These are phyloP conservation scores for Seiridium cupressi DNA, from an alignment of 2,329 filamentous ascomycete genomes.

Conservation along the genomic window DNA sequence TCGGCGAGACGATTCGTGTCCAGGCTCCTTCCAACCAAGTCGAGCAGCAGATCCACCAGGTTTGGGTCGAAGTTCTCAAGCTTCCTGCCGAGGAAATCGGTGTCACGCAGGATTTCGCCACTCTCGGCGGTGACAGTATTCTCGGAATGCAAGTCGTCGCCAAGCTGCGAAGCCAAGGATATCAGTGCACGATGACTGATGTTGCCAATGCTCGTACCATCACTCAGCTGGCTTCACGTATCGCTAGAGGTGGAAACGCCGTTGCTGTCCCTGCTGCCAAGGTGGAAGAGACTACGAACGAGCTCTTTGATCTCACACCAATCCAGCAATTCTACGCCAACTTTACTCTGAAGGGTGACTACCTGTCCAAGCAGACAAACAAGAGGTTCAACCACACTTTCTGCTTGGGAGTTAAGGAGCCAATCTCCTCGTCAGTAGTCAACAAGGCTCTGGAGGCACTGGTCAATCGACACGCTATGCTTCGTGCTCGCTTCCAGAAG, in stretches of 20 bases:
- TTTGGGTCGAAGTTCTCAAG: background rate
- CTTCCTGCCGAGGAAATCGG: background rate
- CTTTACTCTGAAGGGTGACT: constrained; percentile 8
- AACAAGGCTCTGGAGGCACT: constrained; percentile 20
- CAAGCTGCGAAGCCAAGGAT: constrained; percentile 3
- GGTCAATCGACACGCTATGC: constrained; percentile 25
- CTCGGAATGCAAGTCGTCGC: constrained; percentile 1
- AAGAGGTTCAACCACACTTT: constrained; percentile 38
- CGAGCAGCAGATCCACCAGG: background rate
- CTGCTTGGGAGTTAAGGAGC: constrained; percentile 30
- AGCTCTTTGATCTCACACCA: constrained; percentile 38
- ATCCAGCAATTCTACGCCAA: constrained; percentile 40
- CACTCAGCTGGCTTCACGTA: constrained; percentile 5
- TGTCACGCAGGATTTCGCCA: background rate
- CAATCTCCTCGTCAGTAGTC: constrained; percentile 14
- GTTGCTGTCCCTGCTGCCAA: background rate
- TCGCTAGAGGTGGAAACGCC: background rate
- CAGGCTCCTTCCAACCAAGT: background rate
- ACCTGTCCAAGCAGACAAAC: constrained; percentile 22
- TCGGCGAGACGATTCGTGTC: background rate
- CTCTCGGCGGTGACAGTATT: constrained; percentile 4
- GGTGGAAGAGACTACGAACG: constrained; percentile 1
- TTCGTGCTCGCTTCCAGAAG: constrained; percentile 29
- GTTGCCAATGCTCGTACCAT: constrained; percentile 7
- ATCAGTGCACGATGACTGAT: constrained; percentile 6